These are phyloP conservation scores for Pleurotus platypus DNA, from an alignment of 768 basidiomycete genomes.

Conservation along the genomic window DNA sequence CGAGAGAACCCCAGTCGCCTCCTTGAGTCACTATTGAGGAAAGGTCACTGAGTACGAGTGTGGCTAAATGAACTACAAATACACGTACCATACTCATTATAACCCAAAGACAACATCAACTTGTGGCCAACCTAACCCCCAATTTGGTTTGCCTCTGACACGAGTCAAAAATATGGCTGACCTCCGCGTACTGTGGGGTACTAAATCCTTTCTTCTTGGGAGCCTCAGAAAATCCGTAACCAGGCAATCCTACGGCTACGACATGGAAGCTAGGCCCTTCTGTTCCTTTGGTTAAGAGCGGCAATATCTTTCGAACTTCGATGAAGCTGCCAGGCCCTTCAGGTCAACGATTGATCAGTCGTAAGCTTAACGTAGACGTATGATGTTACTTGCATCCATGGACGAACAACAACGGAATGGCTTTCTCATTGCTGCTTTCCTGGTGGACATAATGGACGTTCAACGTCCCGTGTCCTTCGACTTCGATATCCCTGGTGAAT, in stretches of 20 bases:
- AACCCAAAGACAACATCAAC: conserved; percentile 45
- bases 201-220: conserved; percentile 50
- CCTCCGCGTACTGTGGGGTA: conserved; percentile 44
- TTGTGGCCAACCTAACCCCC: conserved; percentile 37
- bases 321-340: conserved; percentile 62
- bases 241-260: conserved; percentile 55
- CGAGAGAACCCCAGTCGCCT: conserved; percentile 21
- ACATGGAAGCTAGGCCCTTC: conserved; percentile 60
- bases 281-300: conserved; percentile 40
- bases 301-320: conserved; percentile 55
- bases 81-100: conserved; percentile 39
- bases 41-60: not conserved
- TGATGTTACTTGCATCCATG: conserved; percentile 45
- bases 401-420: conserved; percentile 57
- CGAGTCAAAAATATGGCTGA: conserved; percentile 14
- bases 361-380: not conserved
- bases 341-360: not conserved
- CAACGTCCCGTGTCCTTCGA: conserved; percentile 40
- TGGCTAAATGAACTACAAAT: not conserved
- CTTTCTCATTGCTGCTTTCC: conserved; percentile 36
- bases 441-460: conserved; percentile 59
- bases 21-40: conserved; percentile 38
- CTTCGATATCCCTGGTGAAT: conserved; percentile 47
- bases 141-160: no score
- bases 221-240: conserved; percentile 59